Conservation (phyloP, 345 rosid species). For the Combretum micranthum region DNA sequence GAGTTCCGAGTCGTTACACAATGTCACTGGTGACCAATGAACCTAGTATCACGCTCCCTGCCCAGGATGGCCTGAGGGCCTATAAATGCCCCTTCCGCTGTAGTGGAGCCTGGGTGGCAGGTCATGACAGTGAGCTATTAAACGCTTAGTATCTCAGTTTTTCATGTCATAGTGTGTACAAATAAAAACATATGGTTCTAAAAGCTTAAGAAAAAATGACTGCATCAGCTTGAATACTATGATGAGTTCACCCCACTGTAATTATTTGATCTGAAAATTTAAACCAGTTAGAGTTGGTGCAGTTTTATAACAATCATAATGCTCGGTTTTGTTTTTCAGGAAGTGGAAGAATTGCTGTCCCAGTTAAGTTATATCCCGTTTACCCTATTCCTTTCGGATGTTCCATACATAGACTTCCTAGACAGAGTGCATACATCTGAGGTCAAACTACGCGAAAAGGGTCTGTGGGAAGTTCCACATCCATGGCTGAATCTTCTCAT, state of each 20-base stretch:
- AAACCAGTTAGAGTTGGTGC: background rate
- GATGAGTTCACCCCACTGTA: too few species aligned
- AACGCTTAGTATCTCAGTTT: constrained; percentile 2
- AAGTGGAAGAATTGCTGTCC: constrained; percentile 43
- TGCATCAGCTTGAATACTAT: too few species aligned
- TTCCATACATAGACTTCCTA: constrained; percentile 67
- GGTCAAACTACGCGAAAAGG: constrained; percentile 69
- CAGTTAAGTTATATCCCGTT: constrained; percentile 61
- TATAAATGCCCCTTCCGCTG: too few species aligned
- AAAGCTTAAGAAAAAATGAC: too few species aligned
- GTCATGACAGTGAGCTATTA: too few species aligned
- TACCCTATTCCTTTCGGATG: constrained; percentile 70
- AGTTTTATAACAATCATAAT: background rate
- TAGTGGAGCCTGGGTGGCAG: too few species aligned
- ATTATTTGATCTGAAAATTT: background rate
- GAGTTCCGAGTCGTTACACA: too few species aligned
- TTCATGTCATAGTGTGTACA: too few species aligned
- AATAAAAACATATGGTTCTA: too few species aligned
- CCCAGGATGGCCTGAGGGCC: too few species aligned
- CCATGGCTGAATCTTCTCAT: constrained; percentile 97
- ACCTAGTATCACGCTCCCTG: too few species aligned
- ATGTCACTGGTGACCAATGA: too few species aligned
- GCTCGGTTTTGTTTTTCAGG: constrained; percentile 39
- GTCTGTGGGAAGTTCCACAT: constrained; percentile 96
- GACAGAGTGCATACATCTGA: constrained; percentile 91